Evolutionary conservation across 495 filamentous ascomycete genomes (phyloP).

Genomic region (Hypomontagnella monticulosa): DNA sequence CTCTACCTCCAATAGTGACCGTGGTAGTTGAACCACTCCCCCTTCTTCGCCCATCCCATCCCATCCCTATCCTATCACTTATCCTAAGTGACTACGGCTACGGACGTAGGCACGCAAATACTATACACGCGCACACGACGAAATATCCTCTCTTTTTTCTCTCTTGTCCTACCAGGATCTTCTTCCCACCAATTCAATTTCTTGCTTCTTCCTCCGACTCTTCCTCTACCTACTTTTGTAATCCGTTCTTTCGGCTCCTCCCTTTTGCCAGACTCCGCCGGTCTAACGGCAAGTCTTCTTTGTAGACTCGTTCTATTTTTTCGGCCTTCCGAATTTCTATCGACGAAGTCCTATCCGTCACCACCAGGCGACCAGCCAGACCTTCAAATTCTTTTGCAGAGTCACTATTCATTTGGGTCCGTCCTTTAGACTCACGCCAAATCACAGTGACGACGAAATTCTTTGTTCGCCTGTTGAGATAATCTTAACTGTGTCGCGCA

Average conservation of each 20-base stretch:
- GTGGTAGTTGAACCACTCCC: slow-evolving; percentile 19
- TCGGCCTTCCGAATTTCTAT: not conserved
- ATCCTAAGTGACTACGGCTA: slow-evolving; percentile 21
- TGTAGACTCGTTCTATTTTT: slow-evolving; percentile 12
- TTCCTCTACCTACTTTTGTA: slow-evolving; percentile 23
- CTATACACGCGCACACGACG: slow-evolving; percentile 15
- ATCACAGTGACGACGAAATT: slow-evolving; percentile 12
- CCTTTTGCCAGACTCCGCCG: slow-evolving; percentile 9
- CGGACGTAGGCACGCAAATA: slow-evolving; percentile 17
- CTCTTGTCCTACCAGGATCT: slow-evolving; percentile 28
- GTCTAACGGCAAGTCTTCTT: slow-evolving; percentile 5
- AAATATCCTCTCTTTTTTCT: slow-evolving; percentile 30
- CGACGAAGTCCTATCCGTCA: slow-evolving; percentile 7
- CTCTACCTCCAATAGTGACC: slow-evolving; percentile 32
- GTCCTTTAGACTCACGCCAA: slow-evolving; percentile 15
- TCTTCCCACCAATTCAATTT: slow-evolving; percentile 5
- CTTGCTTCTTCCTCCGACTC: not conserved
- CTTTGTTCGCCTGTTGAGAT: slow-evolving; percentile 33
- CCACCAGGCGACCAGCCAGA: not conserved
- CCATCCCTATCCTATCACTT: no score
- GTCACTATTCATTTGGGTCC: not conserved
- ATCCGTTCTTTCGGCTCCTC: slow-evolving; percentile 11
- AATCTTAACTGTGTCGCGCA: slow-evolving; percentile 22
- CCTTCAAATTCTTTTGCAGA: not conserved
- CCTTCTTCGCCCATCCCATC: slow-evolving; percentile 29